Evolutionary conservation across 148 eudicot species (phyloP), one percentile per base, ranked within the genome.

Genomic region (Pharnaceum exiguum): DNA sequence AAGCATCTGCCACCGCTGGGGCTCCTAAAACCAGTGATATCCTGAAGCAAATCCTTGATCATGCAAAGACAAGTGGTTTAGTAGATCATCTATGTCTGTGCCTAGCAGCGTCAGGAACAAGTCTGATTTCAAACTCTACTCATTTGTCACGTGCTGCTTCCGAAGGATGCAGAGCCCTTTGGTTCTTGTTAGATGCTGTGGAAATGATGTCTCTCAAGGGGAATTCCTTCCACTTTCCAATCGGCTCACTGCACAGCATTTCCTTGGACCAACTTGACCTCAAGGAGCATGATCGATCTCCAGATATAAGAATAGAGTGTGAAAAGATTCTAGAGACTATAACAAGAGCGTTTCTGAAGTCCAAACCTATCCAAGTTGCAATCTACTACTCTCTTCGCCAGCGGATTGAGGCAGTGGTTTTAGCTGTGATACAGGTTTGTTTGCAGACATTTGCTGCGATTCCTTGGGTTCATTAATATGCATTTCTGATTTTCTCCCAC

Each of bases 331-430:
- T 79, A 54, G 87, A 86, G 43, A 52, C 73, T 13, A 66, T 93
- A 36, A 78, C 95, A 33, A 80, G 61, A 63, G 77, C 79, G 54
- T 85, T 88, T 54, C 70, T 88, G 38, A 78, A 68, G 67, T 77
- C 86, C 29, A 83, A 88, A 75, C 75, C 90, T 23, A 62, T 78
- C 50, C 94, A 85, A 59, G 84, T 86, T 66, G 84, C 96, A 50
- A 51, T 93, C 65, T 85, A 75, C 66, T 83, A 79, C 70, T 93
- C 90, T 66, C 95, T 93, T 67, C 96, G 79, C 53, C 96, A 88
- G 54, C 86, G 85, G 42, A 71, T 62, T 43, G 98, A 85, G 77
- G 57, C 81, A 40, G 77, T 76, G 65, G 46, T 79, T 6, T 72
- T 55, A 69, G 83, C 96, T 63, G 78, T 66, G 19, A 57, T 81